These are phyloP conservation scores for Sporobolomyces pararoseus DNA, from an alignment of 768 basidiomycete species.

Conservation along the genomic window DNA sequence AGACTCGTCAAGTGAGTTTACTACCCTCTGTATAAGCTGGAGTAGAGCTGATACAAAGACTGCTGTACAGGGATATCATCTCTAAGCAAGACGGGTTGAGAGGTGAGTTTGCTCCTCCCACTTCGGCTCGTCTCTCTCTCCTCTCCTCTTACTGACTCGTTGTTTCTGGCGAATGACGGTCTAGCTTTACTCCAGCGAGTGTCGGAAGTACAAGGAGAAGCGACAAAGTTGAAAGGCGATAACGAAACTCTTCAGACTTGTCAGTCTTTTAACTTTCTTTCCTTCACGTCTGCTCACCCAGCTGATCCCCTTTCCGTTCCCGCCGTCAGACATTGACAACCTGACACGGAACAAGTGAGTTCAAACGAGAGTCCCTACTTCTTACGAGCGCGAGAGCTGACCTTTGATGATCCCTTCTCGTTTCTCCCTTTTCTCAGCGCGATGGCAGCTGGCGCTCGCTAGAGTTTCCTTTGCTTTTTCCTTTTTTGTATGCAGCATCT, in stretches of 20 bases:
- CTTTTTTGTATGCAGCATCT: background rate
- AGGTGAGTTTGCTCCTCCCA: constrained; percentile 13
- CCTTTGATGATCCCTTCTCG: too few species aligned
- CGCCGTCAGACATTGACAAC: constrained; percentile 36
- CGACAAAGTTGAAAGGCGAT: constrained; percentile 26
- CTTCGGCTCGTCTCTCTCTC: background rate
- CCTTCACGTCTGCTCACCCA: background rate
- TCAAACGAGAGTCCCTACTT: too few species aligned
- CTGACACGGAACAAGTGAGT: constrained; percentile 35
- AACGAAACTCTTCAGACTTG: constrained; percentile 41
- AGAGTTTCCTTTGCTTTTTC: background rate
- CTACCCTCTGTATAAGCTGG: background rate
- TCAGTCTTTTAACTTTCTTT: background rate
- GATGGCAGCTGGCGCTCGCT: constrained; percentile 1
- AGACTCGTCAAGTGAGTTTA: constrained; percentile 20
- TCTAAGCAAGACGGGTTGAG: constrained; percentile 30
- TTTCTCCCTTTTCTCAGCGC: background rate
- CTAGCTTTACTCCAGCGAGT: constrained; percentile 31
- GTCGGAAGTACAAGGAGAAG: constrained; percentile 28
- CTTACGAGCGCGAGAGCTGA: too few species aligned
- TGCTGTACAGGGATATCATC: constrained; percentile 24
- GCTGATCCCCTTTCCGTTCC: background rate
- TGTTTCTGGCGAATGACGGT: background rate
- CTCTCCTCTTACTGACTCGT: background rate
- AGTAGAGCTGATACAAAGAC: background rate